Conservation (phyloP, 148 eudicot species). For the Diospyros lotus region DNA sequence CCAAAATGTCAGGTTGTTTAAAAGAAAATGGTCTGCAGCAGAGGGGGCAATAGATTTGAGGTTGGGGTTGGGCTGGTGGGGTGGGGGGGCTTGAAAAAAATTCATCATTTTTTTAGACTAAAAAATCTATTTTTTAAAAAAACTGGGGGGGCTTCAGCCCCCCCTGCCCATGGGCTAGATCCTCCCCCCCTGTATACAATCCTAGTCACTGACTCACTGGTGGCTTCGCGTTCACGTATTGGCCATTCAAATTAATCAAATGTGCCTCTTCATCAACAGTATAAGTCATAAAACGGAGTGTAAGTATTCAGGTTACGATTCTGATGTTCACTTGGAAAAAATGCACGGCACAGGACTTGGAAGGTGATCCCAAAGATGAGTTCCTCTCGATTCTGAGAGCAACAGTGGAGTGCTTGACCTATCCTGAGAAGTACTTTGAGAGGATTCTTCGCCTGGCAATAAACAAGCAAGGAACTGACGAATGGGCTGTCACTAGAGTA, state of each 20-base stretch:
- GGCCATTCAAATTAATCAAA: background rate
- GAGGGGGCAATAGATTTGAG: no score
- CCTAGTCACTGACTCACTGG: background rate
- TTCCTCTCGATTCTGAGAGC: constrained; percentile 37
- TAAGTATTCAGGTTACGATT: no score
- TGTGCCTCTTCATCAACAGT: background rate
- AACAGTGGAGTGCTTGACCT: constrained; percentile 38
- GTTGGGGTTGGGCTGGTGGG: no score
- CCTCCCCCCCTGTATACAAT: background rate
- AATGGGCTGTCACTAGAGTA: constrained; percentile 43
- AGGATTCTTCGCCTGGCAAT: constrained; percentile 31
- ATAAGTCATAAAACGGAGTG: background rate
- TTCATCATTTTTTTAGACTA: no score
- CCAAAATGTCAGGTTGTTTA: no score
- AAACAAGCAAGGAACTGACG: constrained; percentile 45
- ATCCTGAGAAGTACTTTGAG: constrained; percentile 44
- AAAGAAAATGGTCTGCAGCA: no score
- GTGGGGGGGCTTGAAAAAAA: no score
- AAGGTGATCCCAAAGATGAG: constrained; percentile 31
- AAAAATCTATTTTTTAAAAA: no score
- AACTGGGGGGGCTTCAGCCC: no score
- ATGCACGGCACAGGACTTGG: constrained; percentile 27
- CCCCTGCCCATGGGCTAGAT: no score
- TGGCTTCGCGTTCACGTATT: background rate
- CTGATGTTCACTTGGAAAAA: no score